Evolutionary conservation across 768 basidiomycete genomes (phyloP).

Genomic region (Pleurotus tuber-regium): DNA sequence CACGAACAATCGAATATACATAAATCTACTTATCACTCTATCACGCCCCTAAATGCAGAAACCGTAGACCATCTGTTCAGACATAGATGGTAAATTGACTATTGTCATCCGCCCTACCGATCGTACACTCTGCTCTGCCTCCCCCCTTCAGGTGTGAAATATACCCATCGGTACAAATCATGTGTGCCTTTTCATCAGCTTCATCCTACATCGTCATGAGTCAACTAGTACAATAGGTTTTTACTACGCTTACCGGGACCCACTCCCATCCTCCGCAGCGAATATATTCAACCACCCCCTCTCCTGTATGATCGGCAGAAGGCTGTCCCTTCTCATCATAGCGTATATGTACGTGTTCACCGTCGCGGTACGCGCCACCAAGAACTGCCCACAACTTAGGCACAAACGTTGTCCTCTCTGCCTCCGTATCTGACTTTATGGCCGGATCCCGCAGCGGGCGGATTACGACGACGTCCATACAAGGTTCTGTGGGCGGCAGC

Average conservation of each 20-base stretch:
- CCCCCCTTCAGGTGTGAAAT: constrained; percentile 60
- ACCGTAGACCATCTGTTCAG: too few species aligned
- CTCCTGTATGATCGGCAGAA: constrained; percentile 41
- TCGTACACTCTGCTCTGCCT: constrained; percentile 54
- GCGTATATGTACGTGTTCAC: constrained; percentile 61
- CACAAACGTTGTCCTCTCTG: constrained; percentile 47
- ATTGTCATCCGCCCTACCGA: constrained; percentile 31
- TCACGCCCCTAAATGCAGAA: too few species aligned
- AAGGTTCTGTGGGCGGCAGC: constrained; percentile 39
- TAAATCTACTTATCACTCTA: too few species aligned
- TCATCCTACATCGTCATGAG: constrained; percentile 42
- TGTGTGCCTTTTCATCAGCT: constrained; percentile 58
- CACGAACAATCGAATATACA: too few species aligned
- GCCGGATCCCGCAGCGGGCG: constrained; percentile 66
- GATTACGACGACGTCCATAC: constrained; percentile 74
- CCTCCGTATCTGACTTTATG: constrained; percentile 36
- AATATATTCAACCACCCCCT: constrained; percentile 70
- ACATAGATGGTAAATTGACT: constrained; percentile 47
- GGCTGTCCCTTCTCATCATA: constrained; percentile 49
- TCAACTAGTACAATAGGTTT: not conserved
- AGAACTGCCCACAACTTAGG: constrained; percentile 53
- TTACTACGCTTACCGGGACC: constrained; percentile 61
- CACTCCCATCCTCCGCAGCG: constrained; percentile 84
- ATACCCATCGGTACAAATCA: constrained; percentile 79
- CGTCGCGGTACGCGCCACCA: constrained; percentile 72